A percentile compares a stretch with the other conserved stretches of the same genome.
phyloP scores from a whole-genome alignment of 768 basidiomycete genomes.

The Ramaria rubella region DNA sequence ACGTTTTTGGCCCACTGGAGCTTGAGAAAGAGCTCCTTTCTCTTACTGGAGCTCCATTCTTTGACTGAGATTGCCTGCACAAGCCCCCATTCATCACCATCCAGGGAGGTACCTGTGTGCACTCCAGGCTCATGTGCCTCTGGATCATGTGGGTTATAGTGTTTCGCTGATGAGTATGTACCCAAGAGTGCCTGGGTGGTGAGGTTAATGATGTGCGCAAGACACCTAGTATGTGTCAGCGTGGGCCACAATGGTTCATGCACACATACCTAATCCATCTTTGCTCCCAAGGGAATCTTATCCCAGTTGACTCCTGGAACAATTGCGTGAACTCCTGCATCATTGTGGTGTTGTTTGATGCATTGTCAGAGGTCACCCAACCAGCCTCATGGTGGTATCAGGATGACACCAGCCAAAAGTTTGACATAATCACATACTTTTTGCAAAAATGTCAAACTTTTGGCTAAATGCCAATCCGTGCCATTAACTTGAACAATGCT shows the following conservation, averaged over 20 bases:
- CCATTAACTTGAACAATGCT: conserved; percentile 31
- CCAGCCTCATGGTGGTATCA: conserved; percentile 23
- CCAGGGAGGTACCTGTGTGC: background rate
- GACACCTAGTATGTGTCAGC: conserved; percentile 18
- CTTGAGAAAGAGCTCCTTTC: conserved; percentile 19
- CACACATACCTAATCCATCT: conserved; percentile 14
- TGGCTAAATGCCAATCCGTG: conserved; percentile 22
- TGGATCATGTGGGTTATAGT: conserved; percentile 19
- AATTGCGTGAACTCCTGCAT: conserved; percentile 19
- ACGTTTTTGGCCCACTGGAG: conserved; percentile 13
- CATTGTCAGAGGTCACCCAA: conserved; percentile 34
- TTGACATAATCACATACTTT: conserved; percentile 21
- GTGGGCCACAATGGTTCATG: background rate
- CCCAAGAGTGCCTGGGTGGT: conserved; percentile 26
- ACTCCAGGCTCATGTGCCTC: conserved; percentile 7
- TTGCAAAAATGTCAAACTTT: conserved; percentile 28
- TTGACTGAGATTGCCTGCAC: conserved; percentile 12
- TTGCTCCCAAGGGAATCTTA: conserved; percentile 4
- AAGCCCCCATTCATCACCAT: conserved; percentile 20
- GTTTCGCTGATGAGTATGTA: conserved; percentile 21
- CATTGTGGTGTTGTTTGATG: conserved; percentile 33
- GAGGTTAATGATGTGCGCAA: conserved; percentile 30
- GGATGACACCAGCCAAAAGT: background rate
- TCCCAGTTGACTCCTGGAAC: conserved; percentile 6
- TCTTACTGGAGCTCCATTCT: conserved; percentile 22